phyloP scores from a whole-genome alignment of 352 stramenopile species.

The Globisporangium orthogonon region DNA sequence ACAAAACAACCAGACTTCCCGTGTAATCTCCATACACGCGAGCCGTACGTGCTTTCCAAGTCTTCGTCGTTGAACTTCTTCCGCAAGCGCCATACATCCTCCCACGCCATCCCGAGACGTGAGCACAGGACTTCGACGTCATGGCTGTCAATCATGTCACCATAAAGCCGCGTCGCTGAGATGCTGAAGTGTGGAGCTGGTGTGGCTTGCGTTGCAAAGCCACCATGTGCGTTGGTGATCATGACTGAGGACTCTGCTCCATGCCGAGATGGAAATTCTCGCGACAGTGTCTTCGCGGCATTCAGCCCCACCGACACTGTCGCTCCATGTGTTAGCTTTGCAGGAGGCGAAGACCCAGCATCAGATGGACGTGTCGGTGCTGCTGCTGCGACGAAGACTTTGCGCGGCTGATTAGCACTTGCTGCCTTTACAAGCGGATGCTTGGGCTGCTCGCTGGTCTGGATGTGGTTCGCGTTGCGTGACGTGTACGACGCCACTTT shows the following conservation, averaged over 20 bases:
- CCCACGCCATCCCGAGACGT: conserved; percentile 23
- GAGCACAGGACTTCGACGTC: conserved; percentile 26
- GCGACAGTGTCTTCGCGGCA: neutral
- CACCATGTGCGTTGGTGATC: neutral
- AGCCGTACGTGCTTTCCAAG: conserved; percentile 22
- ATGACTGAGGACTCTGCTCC: neutral
- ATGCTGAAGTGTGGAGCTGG: conserved; percentile 3
- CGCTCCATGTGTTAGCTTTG: conserved; percentile 1
- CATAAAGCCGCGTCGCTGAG: conserved; percentile 8
- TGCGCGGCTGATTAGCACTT: neutral
- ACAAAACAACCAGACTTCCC: neutral
- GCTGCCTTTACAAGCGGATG: neutral
- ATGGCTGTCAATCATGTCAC: conserved; percentile 18
- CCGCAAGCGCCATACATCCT: conserved; percentile 25
- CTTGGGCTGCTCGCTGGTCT: conserved; percentile 1
- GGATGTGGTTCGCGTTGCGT: neutral
- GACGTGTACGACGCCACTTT: conserved; percentile 4
- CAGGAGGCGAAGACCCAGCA: too few species aligned
- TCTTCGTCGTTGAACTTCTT: conserved; percentile 38
- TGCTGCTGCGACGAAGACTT: conserved; percentile 2
- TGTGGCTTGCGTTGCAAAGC: too few species aligned
- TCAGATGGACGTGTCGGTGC: neutral
- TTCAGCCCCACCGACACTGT: neutral
- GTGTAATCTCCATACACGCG: neutral
- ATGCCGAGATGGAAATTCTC: neutral